Conservation (phyloP, 164 flowering plant genomes). For the Dillenia suffruticosa region DNA sequence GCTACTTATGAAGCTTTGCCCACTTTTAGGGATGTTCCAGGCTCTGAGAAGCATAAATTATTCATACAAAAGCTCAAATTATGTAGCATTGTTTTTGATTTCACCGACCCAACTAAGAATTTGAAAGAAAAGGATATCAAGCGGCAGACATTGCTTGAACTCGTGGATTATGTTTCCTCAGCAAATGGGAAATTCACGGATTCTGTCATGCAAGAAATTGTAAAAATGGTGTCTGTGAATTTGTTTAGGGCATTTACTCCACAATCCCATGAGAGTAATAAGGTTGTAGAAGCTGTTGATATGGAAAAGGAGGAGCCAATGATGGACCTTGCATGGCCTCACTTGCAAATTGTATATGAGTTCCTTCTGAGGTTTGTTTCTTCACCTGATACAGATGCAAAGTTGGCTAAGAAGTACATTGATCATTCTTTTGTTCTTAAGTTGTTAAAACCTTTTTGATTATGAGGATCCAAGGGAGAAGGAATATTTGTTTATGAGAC, state of each 20-base stretch:
- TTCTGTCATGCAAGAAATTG: constrained; percentile 49
- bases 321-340: constrained; percentile 91
- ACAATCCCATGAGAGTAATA: constrained; percentile 49
- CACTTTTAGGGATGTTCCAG: constrained; percentile 64
- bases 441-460: constrained; percentile 71
- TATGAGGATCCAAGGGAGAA: constrained; percentile 89
- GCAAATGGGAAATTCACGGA: constrained; percentile 63
- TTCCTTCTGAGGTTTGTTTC: constrained; percentile 65
- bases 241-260: constrained; percentile 57
- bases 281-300: constrained; percentile 49
- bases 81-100: constrained; percentile 71
- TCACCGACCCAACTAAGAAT: constrained; percentile 72
- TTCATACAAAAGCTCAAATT: constrained; percentile 61
- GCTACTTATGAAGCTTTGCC: constrained; percentile 63
- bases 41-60: constrained; percentile 60
- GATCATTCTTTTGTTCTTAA: constrained; percentile 75
- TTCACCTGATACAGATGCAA: constrained; percentile 77
- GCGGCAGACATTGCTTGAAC: constrained; percentile 68
- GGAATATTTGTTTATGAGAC: constrained; percentile 78
- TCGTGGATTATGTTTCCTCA: constrained; percentile 75
- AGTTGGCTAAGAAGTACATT: constrained; percentile 67
- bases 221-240: constrained; percentile 64
- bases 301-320: constrained; percentile 81
- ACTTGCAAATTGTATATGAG: constrained; percentile 80
- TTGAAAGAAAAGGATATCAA: constrained; percentile 76